phyloP scores from a whole-genome alignment of 495 filamentous ascomycete genomes.

The Articulospora tetracladia region DNA sequence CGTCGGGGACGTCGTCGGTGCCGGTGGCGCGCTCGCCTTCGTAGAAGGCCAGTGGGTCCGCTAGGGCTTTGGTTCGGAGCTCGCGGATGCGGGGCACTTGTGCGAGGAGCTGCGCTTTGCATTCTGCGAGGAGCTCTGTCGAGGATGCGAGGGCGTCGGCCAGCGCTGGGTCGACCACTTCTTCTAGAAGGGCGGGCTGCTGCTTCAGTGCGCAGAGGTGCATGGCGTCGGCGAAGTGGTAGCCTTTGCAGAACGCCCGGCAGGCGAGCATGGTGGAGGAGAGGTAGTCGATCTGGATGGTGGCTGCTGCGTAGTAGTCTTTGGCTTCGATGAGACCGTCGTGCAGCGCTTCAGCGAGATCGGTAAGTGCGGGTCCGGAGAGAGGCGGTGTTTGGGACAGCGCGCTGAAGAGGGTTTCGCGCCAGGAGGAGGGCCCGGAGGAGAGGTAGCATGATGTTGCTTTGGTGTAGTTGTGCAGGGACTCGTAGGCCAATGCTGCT shows the following conservation, averaged over 20 bases:
- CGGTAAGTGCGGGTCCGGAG: conserved; percentile 41
- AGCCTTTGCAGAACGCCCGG: conserved; percentile 73
- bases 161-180: conserved; percentile 72
- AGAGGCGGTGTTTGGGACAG: conserved; percentile 58
- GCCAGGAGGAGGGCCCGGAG: conserved; percentile 72
- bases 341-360: conserved; percentile 64
- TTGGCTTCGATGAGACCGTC: conserved; percentile 74
- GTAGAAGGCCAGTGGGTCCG: conserved; percentile 78
- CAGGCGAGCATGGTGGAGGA: conserved; percentile 62
- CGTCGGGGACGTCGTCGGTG: conserved; percentile 80
- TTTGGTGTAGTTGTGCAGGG: conserved; percentile 61
- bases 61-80: conserved; percentile 70
- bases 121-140: conserved; percentile 90
- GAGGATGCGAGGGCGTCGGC: conserved; percentile 70
- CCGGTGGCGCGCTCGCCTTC: conserved; percentile 59
- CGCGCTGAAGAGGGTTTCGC: conserved; percentile 77
- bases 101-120: conserved; percentile 73
- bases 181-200: conserved; percentile 43
- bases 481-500: conserved; percentile 86
- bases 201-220: conserved; percentile 51
- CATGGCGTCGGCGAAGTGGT: conserved; percentile 78
- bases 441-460: conserved; percentile 78
- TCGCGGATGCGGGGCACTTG: conserved; percentile 84
- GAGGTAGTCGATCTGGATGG: conserved; percentile 78
- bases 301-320: conserved; percentile 74